phyloP scores from a whole-genome alignment of 257 asterid species.

The Primulina huaijiensis region DNA sequence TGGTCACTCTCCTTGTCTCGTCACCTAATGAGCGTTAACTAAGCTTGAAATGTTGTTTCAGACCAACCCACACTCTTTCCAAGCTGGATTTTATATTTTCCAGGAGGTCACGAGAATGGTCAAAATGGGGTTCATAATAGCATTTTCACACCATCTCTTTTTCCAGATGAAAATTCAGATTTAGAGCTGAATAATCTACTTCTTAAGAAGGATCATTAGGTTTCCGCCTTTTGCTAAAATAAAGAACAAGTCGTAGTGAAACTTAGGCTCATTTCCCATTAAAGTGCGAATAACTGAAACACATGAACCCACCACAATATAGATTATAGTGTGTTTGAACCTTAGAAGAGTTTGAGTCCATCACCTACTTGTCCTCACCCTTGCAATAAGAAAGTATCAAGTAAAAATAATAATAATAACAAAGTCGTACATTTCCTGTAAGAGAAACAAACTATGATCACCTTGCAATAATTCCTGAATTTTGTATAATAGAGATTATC shows the following conservation, averaged over 20 bases:
- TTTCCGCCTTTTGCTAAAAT: background rate
- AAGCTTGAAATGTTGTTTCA: background rate
- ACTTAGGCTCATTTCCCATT: constrained; percentile 8
- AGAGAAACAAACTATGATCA: constrained; percentile 21
- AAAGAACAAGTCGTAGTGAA: background rate
- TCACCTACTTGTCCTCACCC: constrained; percentile 9
- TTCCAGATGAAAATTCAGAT: background rate
- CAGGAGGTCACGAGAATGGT: background rate
- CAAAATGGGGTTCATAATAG: background rate
- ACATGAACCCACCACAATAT: background rate
- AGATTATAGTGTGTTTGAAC: background rate
- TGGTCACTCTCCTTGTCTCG: background rate
- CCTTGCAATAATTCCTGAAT: constrained; percentile 67
- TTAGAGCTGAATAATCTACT: background rate
- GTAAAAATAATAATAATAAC: constrained; percentile 21
- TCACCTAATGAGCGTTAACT: background rate
- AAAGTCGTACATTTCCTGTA: constrained; percentile 26
- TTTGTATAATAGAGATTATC: constrained; percentile 60
- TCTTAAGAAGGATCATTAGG: background rate
- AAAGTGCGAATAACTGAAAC: background rate
- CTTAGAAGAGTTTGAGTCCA: constrained; percentile 10
- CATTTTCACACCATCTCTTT: background rate
- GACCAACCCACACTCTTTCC: background rate
- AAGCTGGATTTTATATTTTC: background rate
- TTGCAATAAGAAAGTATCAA: background rate